phyloP scores from a whole-genome alignment of 768 basidiomycete genomes.

The Phanerochaete carnosa region DNA sequence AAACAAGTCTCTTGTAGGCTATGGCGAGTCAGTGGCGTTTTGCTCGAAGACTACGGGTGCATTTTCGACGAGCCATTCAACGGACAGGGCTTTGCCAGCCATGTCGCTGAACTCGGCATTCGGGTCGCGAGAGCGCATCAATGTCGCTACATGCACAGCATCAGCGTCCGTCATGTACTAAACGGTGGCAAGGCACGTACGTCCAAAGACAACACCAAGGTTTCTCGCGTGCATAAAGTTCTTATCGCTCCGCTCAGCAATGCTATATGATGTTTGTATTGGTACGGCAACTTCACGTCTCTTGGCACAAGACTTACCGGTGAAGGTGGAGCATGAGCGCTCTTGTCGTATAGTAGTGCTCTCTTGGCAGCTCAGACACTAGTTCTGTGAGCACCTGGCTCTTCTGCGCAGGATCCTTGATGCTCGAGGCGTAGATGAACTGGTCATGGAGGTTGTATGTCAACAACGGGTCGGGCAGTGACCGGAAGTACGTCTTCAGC shows the following conservation, averaged over 20 bases:
- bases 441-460: conserved; percentile 90
- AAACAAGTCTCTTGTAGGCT: background rate
- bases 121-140: conserved; percentile 87
- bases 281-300: background rate
- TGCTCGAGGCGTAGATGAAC: conserved; percentile 74
- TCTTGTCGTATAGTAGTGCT: conserved; percentile 85
- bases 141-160: conserved; percentile 65
- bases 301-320: conserved; percentile 45
- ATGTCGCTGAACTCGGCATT: conserved; percentile 94
- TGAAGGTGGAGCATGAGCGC: conserved; percentile 85
- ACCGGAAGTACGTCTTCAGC: conserved; percentile 93
- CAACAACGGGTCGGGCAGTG: conserved; percentile 86
- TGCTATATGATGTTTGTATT: conserved; percentile 29
- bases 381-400: conserved; percentile 60
- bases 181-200: conserved; percentile 49
- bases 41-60: conserved; percentile 52
- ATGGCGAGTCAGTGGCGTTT: background rate
- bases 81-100: conserved; percentile 89
- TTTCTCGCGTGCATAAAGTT: conserved; percentile 97
- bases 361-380: conserved; percentile 73
- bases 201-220: conserved; percentile 96
- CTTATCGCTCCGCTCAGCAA: conserved; percentile 61
- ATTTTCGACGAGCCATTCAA: conserved; percentile 95
- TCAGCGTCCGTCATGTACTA: background rate
- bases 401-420: conserved; percentile 62